phyloP scores from a whole-genome alignment of 331 rosid species.

The Pyracantha coccinea region DNA sequence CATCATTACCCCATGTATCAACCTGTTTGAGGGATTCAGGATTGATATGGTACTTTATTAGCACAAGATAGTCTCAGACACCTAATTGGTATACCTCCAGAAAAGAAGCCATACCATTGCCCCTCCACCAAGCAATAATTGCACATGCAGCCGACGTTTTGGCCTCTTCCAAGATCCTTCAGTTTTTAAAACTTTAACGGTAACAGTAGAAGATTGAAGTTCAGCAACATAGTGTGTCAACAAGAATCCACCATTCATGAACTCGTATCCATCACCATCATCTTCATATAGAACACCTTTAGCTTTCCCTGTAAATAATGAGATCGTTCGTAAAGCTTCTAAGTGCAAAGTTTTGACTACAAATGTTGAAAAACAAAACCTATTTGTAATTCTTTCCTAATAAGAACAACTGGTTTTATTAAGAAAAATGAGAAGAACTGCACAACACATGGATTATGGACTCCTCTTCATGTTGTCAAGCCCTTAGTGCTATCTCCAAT shows the following conservation, averaged over 20 bases:
- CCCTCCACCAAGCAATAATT: slow-evolving; percentile 74
- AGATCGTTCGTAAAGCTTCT: background rate
- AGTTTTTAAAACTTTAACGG: slow-evolving; percentile 47
- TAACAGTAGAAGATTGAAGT: slow-evolving; percentile 51
- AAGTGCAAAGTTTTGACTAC: background rate
- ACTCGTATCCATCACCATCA: slow-evolving; percentile 91
- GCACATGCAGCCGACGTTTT: slow-evolving; percentile 59
- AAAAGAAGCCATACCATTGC: slow-evolving; percentile 57
- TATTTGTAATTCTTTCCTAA: background rate
- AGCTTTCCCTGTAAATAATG: slow-evolving; percentile 62
- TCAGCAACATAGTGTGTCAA: slow-evolving; percentile 76
- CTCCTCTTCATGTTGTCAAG: background rate
- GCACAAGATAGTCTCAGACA: slow-evolving; percentile 11
- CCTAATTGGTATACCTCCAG: background rate
- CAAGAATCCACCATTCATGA: slow-evolving; percentile 62
- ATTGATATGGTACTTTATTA: slow-evolving; percentile 5
- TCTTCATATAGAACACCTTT: slow-evolving; percentile 84
- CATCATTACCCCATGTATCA: slow-evolving; percentile 77
- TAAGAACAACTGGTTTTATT: too few species aligned
- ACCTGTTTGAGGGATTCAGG: slow-evolving; percentile 35
- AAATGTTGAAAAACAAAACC: background rate
- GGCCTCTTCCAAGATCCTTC: slow-evolving; percentile 89
- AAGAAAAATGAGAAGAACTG: background rate
- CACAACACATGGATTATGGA: background rate
- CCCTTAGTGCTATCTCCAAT: background rate